Evolutionary conservation across 2,329 filamentous ascomycete genomes (phyloP), one percentile per base, ranked within the genome.

Genomic region (Diaporthe citri): DNA sequence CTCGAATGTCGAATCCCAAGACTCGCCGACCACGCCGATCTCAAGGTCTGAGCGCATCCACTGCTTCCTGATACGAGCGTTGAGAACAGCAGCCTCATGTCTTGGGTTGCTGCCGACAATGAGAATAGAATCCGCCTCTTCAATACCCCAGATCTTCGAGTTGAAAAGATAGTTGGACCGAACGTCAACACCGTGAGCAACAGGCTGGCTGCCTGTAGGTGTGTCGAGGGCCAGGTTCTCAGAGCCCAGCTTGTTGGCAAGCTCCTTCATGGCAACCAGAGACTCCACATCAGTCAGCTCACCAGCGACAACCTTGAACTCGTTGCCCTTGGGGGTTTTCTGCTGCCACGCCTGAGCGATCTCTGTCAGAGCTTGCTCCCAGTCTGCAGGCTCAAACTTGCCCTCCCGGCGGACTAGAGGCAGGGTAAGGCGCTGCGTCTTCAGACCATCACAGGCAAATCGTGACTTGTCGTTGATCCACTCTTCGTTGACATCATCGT

Each of bases 381-480:
- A 99, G 43, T 95, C 94, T 22, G 93, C 95, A 39, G 97, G 95
- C 84, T 96, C 92, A 84, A 99, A 98, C 83, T 96, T 95, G 81
- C 96, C 94, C 75, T 97, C 94, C 74, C 93, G 92, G 79, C 96
- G 94, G 80, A 98, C 92, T 77, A 99, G 87, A 56, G 97, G 97
- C 78, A 96, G 97, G 48, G 97, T 98, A 74, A 99, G 89, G 82
- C 97, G 92, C 86, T 99, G 97, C 62, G 96, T 98, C 90, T 96
- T 97, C 78, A 99, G 89, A 67, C 97, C 97, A 83, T 99, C 97
- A 83, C 96, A 97, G 56, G 97, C 96, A 84, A 98, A 99, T 78
- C 97, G 92, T 55, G 95, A 93, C 90, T 98, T 99, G 88, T 99
- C 97, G 86, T 98, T 97, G 84, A 99, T 98, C 97, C 97, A 99